Conservation (phyloP, 495 filamentous ascomycete species). For the Penicillium malachiteum region DNA sequence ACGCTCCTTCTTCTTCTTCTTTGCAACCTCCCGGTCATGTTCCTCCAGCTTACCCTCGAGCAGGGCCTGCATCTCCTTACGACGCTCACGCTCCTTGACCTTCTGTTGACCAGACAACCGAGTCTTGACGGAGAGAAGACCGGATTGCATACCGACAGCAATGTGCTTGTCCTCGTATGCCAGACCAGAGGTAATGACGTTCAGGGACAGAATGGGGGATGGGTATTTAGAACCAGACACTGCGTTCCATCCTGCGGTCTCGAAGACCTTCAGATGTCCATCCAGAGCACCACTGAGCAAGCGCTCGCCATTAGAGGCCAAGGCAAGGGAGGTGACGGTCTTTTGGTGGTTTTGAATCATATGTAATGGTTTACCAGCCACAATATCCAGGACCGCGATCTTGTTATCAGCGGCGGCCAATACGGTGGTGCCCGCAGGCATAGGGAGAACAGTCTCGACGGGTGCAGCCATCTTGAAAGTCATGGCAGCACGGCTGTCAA, state of each 20-base stretch:
- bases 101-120: slow-evolving; percentile 81
- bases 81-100: slow-evolving; percentile 69
- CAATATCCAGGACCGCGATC: slow-evolving; percentile 90
- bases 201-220: slow-evolving; percentile 79
- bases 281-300: slow-evolving; percentile 86
- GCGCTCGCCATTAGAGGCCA: slow-evolving; percentile 75
- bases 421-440: slow-evolving; percentile 81
- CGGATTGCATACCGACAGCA: slow-evolving; percentile 90
- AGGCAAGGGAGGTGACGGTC: slow-evolving; percentile 80
- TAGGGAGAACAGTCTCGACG: slow-evolving; percentile 80
- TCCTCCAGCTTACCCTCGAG: slow-evolving; percentile 73
- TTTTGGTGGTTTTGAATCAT: slow-evolving; percentile 94
- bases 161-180: slow-evolving; percentile 81
- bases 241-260: slow-evolving; percentile 88
- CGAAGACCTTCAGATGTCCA: slow-evolving; percentile 95
- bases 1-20: slow-evolving; percentile 63
- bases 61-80: slow-evolving; percentile 82
- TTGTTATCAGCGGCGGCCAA: slow-evolving; percentile 82
- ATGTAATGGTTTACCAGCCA: slow-evolving; percentile 83
- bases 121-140: slow-evolving; percentile 82
- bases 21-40: slow-evolving; percentile 62
- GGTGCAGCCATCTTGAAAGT: slow-evolving; percentile 89
- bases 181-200: slow-evolving; percentile 64
- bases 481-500: slow-evolving; percentile 68
- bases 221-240: slow-evolving; percentile 91